These are phyloP conservation scores for Pleurotus cornucopiae DNA, from an alignment of 768 basidiomycete species.

Conservation along the genomic window DNA sequence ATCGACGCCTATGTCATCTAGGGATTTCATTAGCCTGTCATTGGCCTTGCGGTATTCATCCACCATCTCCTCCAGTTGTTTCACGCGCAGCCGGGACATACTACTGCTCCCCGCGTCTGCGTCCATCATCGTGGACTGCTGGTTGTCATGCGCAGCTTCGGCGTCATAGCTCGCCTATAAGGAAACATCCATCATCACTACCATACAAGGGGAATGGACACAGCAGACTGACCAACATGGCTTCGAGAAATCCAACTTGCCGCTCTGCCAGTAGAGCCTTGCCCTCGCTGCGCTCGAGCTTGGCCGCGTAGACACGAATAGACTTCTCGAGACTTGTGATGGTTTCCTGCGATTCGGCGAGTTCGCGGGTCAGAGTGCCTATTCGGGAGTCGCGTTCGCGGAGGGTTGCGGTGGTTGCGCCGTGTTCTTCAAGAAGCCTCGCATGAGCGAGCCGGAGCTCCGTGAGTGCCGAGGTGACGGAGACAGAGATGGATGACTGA, in stretches of 20 bases:
- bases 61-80: constrained; percentile 53
- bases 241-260: constrained; percentile 64
- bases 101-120: constrained; percentile 12
- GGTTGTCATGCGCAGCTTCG: constrained; percentile 41
- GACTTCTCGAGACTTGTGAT: constrained; percentile 31
- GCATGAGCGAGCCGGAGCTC: constrained; percentile 60
- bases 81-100: constrained; percentile 36
- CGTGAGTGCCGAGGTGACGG: constrained; percentile 55
- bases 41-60: constrained; percentile 52
- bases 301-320: constrained; percentile 34
- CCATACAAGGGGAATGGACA: not conserved
- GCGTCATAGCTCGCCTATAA: constrained; percentile 60
- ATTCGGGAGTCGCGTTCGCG: constrained; percentile 52
- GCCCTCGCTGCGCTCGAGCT: constrained; percentile 25
- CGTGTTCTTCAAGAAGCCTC: constrained; percentile 62
- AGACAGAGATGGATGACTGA: constrained; percentile 20
- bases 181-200: not conserved
- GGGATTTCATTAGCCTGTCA: constrained; percentile 37
- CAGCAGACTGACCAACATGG: constrained; percentile 52
- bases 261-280: constrained; percentile 37
- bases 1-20: constrained; percentile 42
- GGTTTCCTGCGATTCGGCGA: constrained; percentile 29
- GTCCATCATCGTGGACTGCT: constrained; percentile 20
- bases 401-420: constrained; percentile 49
- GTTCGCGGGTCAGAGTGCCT: constrained; percentile 28